Conservation (phyloP, 345 rosid genomes). For the Camelina laxa region DNA sequence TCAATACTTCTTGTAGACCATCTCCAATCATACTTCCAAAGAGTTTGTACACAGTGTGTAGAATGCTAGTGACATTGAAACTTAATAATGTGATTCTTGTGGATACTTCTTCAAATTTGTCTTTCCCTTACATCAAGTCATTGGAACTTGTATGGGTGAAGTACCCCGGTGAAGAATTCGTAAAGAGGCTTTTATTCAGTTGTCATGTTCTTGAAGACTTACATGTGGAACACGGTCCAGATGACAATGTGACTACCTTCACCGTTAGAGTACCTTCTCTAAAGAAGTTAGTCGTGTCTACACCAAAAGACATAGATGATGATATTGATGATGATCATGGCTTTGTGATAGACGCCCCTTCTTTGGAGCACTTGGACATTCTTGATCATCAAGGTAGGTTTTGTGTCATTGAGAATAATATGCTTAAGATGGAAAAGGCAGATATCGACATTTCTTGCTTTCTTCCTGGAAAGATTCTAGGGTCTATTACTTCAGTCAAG, state of each 20-base stretch:
- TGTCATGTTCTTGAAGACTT: no score
- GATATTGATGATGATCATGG: not conserved
- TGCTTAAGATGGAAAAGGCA: not conserved
- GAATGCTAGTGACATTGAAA: constrained; percentile 3
- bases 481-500: not conserved
- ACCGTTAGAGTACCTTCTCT: not conserved
- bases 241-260: not conserved
- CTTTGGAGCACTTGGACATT: not conserved
- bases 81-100: not conserved
- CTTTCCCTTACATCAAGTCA: constrained; percentile 5
- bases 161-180: constrained; percentile 7
- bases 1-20: not conserved
- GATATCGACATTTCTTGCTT: not conserved
- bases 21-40: not conserved
- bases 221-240: not conserved
- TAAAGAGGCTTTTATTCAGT: no score
- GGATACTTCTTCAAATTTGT: not conserved
- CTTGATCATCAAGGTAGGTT: not conserved
- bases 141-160: not conserved
- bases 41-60: constrained; percentile 1
- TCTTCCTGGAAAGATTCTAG: not conserved
- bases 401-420: not conserved
- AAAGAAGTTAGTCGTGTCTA: not conserved
- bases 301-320: not conserved
- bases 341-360: not conserved